These are phyloP conservation scores for Xylaria castorea DNA, from an alignment of 495 filamentous ascomycete species.

Conservation along the genomic window DNA sequence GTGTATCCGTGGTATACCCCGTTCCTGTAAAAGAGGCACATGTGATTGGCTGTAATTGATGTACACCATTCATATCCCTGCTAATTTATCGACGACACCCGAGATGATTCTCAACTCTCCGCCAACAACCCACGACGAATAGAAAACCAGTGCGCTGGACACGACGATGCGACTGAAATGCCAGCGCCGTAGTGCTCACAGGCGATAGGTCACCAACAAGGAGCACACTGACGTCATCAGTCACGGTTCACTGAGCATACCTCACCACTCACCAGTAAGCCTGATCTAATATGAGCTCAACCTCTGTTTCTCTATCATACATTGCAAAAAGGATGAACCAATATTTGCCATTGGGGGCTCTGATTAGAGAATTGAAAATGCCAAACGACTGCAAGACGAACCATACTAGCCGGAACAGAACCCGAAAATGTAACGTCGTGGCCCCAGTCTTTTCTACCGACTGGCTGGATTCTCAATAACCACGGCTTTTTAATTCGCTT, in stretches of 20 bases:
- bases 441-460: conserved; percentile 9
- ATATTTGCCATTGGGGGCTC: not conserved
- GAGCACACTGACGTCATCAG: not conserved
- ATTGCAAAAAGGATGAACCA: too few relatives aligned
- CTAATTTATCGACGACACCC: conserved; percentile 6
- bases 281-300: not conserved
- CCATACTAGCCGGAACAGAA: not conserved
- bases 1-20: too few relatives aligned
- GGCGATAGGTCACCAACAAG: not conserved
- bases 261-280: not conserved
- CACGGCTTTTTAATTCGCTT: not conserved
- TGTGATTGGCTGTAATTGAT: conserved; percentile 12
- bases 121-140: not conserved
- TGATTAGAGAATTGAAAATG: not conserved
- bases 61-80: not conserved
- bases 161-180: not conserved
- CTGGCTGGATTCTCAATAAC: not conserved
- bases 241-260: not conserved
- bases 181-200: not conserved
- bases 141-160: not conserved
- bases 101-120: not conserved
- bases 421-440: not conserved
- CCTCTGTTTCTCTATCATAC: not conserved
- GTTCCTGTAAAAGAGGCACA: not conserved
- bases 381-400: not conserved